Conservation (phyloP, 352 stramenopile genomes). For the Phytophthora niederhauseri region DNA sequence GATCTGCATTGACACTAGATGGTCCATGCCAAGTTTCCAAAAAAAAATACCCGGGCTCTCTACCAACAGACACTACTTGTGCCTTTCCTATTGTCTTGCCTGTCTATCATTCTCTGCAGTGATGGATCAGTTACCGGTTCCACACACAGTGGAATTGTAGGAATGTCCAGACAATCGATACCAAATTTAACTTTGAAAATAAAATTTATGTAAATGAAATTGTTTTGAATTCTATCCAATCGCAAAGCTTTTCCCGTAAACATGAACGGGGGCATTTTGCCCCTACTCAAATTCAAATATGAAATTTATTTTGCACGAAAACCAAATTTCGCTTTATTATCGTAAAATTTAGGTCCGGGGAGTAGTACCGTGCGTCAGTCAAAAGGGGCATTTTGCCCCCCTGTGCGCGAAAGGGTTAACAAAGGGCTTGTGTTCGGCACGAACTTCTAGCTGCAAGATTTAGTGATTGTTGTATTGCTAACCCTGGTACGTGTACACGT, state of each 20-base stretch:
- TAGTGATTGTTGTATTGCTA: too few relatives aligned
- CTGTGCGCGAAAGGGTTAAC: too few relatives aligned
- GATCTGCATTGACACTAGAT: too few relatives aligned
- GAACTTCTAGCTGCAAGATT: too few relatives aligned
- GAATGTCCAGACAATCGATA: neutral
- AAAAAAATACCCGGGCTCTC: neutral
- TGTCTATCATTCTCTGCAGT: neutral
- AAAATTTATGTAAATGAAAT: neutral
- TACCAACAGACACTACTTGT: neutral
- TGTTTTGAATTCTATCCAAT: neutral
- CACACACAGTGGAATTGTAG: neutral
- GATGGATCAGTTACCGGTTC: too few relatives aligned
- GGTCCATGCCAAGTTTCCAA: too few relatives aligned
- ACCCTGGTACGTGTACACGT: too few relatives aligned
- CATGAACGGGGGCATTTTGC: neutral
- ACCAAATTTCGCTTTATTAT: too few relatives aligned
- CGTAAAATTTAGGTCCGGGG: too few relatives aligned
- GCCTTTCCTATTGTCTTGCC: neutral
- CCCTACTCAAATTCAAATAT: neutral
- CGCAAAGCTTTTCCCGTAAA: neutral
- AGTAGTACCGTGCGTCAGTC: too few relatives aligned
- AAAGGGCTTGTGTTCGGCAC: too few relatives aligned
- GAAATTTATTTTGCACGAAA: neutral
- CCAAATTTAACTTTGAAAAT: neutral
- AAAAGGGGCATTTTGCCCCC: too few relatives aligned